Evolutionary conservation across 129 eudicot species (phyloP).

Genomic region (Escallonia herrerae): DNA sequence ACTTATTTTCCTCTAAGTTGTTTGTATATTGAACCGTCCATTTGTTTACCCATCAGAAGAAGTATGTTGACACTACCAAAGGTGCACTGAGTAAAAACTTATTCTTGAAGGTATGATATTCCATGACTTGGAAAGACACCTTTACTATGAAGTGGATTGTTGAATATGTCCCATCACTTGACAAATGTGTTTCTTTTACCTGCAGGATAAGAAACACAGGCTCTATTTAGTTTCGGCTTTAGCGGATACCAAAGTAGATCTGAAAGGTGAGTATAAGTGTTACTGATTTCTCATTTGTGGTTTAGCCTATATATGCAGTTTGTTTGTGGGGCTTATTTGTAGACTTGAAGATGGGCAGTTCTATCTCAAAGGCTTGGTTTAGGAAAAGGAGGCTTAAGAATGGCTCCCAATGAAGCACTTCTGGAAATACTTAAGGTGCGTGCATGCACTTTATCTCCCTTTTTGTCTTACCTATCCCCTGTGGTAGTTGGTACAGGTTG

Average conservation of each 20-base stretch:
- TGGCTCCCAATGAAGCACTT: conserved; percentile 98
- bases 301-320: not conserved
- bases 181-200: not conserved
- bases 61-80: conserved; percentile 64
- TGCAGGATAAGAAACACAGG: conserved; percentile 90
- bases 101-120: conserved; percentile 57
- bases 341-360: conserved; percentile 64
- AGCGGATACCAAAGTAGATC: conserved; percentile 85
- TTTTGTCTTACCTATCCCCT: not conserved
- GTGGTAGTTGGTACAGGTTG: too few relatives aligned
- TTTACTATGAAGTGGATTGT: conserved; percentile 3
- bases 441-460: conserved; percentile 8
- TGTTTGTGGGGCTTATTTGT: conserved; percentile 16
- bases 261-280: conserved; percentile 54
- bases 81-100: conserved; percentile 85
- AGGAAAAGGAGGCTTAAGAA: conserved; percentile 93
- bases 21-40: conserved; percentile 3
- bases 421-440: conserved; percentile 84
- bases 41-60: conserved; percentile 34
- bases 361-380: conserved; percentile 94
- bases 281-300: not conserved
- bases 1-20: not conserved
- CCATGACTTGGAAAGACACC: not conserved
- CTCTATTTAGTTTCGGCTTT: conserved; percentile 79
- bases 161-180: not conserved